phyloP scores from a whole-genome alignment of 208 protist genomes.

The Trypanosomatidae sp. region DNA sequence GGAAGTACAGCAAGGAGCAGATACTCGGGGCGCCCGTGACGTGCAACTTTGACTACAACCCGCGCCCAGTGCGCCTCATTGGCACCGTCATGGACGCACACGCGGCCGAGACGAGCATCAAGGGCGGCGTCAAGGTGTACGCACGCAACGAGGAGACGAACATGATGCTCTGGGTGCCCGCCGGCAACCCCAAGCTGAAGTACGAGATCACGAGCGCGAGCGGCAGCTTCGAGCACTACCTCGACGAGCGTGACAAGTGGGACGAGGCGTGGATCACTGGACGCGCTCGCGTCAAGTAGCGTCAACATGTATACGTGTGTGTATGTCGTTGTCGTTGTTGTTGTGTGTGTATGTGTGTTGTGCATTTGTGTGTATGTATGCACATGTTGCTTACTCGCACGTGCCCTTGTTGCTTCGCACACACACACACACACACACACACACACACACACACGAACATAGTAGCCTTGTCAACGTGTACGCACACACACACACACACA shows the following conservation, averaged over 20 bases:
- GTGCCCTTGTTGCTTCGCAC: no score
- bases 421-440: neutral
- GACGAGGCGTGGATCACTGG: constrained; percentile 88
- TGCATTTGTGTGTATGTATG: no score
- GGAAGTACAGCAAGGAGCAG: constrained; percentile 86
- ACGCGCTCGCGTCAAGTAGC: constrained; percentile 79
- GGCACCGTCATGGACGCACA: constrained; percentile 86
- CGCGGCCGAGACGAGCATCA: constrained; percentile 80
- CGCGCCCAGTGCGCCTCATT: constrained; percentile 77
- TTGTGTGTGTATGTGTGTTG: no score
- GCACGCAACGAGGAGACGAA: constrained; percentile 83
- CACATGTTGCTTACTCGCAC: neutral
- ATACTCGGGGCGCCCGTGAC: constrained; percentile 76
- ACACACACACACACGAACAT: neutral
- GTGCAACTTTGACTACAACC: constrained; percentile 88
- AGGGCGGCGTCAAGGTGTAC: constrained; percentile 85
- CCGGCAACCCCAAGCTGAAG: constrained; percentile 81
- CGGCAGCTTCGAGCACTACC: constrained; percentile 83
- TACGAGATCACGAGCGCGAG: constrained; percentile 70
- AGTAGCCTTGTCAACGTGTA: no score
- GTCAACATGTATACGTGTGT: no score
- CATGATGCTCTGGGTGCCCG: constrained; percentile 86
- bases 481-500: neutral
- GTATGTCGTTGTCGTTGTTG: no score
- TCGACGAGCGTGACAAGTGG: constrained; percentile 85